phyloP scores from a whole-genome alignment of 2,329 filamentous ascomycete genomes.

The Capronia epimyces region DNA sequence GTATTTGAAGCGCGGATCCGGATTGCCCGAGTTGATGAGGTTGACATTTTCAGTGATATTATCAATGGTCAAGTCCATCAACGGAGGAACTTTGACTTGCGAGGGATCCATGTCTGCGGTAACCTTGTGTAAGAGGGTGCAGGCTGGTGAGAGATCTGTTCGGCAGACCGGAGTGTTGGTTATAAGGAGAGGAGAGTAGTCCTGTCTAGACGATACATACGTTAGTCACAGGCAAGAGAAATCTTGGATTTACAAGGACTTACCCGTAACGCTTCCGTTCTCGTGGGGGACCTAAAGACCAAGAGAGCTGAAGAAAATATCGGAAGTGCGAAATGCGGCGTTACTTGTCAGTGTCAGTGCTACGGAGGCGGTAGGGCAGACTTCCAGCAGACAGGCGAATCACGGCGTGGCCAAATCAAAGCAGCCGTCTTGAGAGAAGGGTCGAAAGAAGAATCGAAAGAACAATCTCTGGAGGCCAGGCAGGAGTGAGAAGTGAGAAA shows the following conservation, averaged over 20 bases:
- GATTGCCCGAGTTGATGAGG: conserved; percentile 66
- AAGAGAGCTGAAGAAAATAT: too few species aligned
- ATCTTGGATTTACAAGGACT: too few species aligned
- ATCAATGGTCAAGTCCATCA: conserved; percentile 32
- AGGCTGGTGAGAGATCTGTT: not conserved
- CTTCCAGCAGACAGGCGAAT: not conserved
- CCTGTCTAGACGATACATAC: too few species aligned
- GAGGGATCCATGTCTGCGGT: conserved; percentile 38
- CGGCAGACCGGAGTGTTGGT: not conserved
- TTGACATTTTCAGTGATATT: conserved; percentile 40
- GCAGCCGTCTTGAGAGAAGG: not conserved
- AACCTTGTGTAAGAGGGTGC: conserved; percentile 1
- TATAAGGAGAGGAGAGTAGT: too few species aligned
- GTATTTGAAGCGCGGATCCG: conserved; percentile 62
- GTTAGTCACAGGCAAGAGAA: too few species aligned
- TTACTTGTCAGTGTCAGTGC: too few species aligned
- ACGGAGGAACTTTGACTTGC: conserved; percentile 38
- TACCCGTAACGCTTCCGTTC: too few species aligned
- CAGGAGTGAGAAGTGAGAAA: not conserved
- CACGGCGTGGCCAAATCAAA: not conserved
- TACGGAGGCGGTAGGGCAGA: not conserved
- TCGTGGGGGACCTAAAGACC: too few species aligned
- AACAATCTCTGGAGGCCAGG: not conserved
- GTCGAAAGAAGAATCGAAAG: not conserved
- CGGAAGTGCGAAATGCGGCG: too few species aligned